phyloP scores from a whole-genome alignment of 2,329 filamentous ascomycete genomes.

The Aspergillus sp. region DNA sequence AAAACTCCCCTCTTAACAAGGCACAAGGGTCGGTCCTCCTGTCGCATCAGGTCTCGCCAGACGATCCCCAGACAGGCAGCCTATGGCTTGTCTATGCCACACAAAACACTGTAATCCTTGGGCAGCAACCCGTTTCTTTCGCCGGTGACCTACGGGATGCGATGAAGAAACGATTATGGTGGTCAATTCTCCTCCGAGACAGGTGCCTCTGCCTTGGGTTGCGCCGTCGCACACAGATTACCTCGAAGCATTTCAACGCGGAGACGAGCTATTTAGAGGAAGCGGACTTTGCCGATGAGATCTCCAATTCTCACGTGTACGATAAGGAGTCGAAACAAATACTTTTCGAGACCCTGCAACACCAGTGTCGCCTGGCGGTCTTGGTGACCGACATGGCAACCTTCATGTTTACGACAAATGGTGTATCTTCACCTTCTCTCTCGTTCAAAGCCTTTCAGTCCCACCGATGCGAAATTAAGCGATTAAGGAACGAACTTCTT shows the following conservation, averaged over 20 bases:
- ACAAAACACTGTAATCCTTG: conserved; percentile 11
- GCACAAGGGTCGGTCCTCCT: conserved; percentile 15
- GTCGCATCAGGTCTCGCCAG: conserved; percentile 9
- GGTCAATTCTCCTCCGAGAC: conserved; percentile 14
- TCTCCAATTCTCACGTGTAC: conserved; percentile 10
- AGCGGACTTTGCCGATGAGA: conserved; percentile 14
- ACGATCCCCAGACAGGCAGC: conserved; percentile 12
- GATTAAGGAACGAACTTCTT: conserved; percentile 5
- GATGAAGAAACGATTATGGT: conserved; percentile 13
- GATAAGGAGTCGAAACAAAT: conserved; percentile 1
- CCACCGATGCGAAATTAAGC: conserved; percentile 5
- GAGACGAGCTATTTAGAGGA: conserved; percentile 13
- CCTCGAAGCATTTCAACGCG: conserved; percentile 15
- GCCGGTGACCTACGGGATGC: background rate
- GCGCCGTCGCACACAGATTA: conserved; percentile 13
- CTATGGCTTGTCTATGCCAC: conserved; percentile 12
- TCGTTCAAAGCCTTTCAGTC: conserved; percentile 11
- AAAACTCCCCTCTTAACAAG: conserved; percentile 5
- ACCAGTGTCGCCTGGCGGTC: conserved; percentile 16
- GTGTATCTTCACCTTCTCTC: conserved; percentile 7
- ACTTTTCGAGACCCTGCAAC: conserved; percentile 9
- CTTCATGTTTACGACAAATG: conserved; percentile 12
- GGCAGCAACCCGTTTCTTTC: conserved; percentile 8
- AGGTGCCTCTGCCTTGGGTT: conserved; percentile 13
- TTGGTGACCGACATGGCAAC: conserved; percentile 13